phyloP scores from a whole-genome alignment of 2,329 filamentous ascomycete species.

The Fusarium nanum region DNA sequence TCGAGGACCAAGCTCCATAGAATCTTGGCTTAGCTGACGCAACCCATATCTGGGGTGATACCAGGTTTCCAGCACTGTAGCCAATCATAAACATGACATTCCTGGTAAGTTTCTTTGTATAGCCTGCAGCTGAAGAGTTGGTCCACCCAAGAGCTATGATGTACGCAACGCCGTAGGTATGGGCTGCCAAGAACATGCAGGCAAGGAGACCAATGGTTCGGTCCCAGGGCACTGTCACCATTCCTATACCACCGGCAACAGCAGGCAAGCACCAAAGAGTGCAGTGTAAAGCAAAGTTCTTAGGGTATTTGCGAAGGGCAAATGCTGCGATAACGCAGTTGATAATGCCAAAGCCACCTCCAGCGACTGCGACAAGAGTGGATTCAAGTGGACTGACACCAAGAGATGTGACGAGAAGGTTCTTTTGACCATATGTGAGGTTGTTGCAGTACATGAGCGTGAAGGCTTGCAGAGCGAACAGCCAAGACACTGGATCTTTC shows the following conservation, averaged over 20 bases:
- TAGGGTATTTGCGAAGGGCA: constrained; percentile 48
- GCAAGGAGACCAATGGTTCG: constrained; percentile 42
- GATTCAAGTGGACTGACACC: constrained; percentile 54
- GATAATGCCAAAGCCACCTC: constrained; percentile 51
- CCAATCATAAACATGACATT: constrained; percentile 56
- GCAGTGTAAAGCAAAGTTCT: constrained; percentile 48
- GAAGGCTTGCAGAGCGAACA: constrained; percentile 49
- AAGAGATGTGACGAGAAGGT: constrained; percentile 51
- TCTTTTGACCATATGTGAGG: constrained; percentile 55
- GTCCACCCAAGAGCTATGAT: constrained; percentile 22
- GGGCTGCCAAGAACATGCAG: constrained; percentile 48
- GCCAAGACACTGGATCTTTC: constrained; percentile 49
- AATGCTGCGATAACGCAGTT: constrained; percentile 50
- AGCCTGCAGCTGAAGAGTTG: constrained; percentile 19
- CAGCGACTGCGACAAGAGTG: constrained; percentile 54
- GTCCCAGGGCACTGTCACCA: constrained; percentile 46
- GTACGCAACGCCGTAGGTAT: constrained; percentile 48
- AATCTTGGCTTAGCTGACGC: constrained; percentile 44
- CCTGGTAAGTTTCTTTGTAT: constrained; percentile 55
- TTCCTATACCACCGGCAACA: constrained; percentile 44
- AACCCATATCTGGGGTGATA: constrained; percentile 54
- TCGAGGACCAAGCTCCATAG: constrained; percentile 44
- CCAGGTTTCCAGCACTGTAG: constrained; percentile 51
- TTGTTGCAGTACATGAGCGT: constrained; percentile 54
- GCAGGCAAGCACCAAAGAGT: constrained; percentile 46